Percentiles rank a stretch among this genome's conserved stretches.
phyloP scores from a whole-genome alignment of 202 grass and related monocot genomes.

The Zoysia matrella region DNA sequence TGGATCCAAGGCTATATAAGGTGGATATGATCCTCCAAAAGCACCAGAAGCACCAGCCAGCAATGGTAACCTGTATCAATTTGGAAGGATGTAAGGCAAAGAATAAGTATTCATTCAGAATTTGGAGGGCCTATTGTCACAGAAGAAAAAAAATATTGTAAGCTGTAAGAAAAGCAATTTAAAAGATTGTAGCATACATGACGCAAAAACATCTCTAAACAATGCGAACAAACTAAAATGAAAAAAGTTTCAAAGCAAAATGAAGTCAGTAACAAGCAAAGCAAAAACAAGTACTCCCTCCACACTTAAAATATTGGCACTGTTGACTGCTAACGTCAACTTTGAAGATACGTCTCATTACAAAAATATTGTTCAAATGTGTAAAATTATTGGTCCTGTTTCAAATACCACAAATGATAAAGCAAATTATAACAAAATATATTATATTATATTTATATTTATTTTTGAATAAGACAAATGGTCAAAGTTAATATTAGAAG shows the following conservation, averaged over 20 bases:
- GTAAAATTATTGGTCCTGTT: too few species aligned
- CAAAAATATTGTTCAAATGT: too few species aligned
- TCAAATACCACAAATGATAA: too few species aligned
- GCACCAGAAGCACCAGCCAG: constrained; percentile 74
- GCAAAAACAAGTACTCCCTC: background rate
- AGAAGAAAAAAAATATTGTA: constrained; percentile 8
- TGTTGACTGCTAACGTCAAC: too few species aligned
- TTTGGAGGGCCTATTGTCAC: constrained; percentile 2
- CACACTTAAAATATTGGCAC: too few species aligned
- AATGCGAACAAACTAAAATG: background rate
- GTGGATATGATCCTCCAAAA: constrained; percentile 7
- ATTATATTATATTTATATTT: too few species aligned
- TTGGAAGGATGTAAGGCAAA: constrained; percentile 8
- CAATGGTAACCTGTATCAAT: constrained; percentile 66
- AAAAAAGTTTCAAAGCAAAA: background rate
- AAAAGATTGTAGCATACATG: constrained; percentile 5
- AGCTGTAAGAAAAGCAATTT: background rate
- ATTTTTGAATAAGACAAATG: too few species aligned
- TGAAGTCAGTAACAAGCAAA: background rate
- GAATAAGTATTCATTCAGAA: constrained; percentile 22
- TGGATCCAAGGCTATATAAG: constrained; percentile 79
- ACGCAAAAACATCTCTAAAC: constrained; percentile 6
- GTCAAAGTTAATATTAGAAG: too few species aligned
- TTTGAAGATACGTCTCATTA: too few species aligned
- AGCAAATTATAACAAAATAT: too few species aligned